phyloP scores from a whole-genome alignment of 805 yeast genomes.

The Metschnikowia koreensis region DNA sequence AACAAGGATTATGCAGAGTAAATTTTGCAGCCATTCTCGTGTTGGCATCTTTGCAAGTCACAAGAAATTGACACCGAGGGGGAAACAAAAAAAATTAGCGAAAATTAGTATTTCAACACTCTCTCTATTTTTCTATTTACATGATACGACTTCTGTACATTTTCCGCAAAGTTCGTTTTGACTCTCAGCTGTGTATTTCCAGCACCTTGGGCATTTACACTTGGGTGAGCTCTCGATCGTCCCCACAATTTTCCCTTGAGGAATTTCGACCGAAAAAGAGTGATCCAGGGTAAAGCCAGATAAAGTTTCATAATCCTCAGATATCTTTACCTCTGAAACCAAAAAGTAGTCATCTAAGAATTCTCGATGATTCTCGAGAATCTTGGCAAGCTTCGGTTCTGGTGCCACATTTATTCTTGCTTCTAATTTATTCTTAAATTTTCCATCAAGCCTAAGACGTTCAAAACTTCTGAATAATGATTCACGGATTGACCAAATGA shows the following conservation, averaged over 20 bases:
- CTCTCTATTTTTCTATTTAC: constrained; percentile 18
- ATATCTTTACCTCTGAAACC: constrained; percentile 50
- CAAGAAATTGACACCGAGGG: background rate
- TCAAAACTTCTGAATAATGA: constrained; percentile 53
- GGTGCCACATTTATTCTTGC: constrained; percentile 38
- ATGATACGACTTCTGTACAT: constrained; percentile 49
- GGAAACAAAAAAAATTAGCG: background rate
- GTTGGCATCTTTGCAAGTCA: background rate
- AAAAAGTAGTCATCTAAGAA: constrained; percentile 51
- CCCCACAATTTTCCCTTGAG: constrained; percentile 25
- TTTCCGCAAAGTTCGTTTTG: constrained; percentile 62
- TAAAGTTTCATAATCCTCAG: background rate
- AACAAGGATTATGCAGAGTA: background rate
- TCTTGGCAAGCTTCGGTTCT: constrained; percentile 1
- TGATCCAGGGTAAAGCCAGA: background rate
- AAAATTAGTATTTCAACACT: background rate
- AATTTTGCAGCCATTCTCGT: background rate
- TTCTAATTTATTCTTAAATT: constrained; percentile 59
- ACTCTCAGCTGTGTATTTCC: constrained; percentile 65
- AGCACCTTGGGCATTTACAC: constrained; percentile 88
- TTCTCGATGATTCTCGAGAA: constrained; percentile 22
- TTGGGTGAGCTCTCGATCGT: constrained; percentile 45
- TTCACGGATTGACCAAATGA: constrained; percentile 48
- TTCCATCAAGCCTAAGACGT: constrained; percentile 50
- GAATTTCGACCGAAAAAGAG: constrained; percentile 7